Base-by-base conservation (phyloP, 768 basidiomycete species). In the Russula dissimulans region DNA sequence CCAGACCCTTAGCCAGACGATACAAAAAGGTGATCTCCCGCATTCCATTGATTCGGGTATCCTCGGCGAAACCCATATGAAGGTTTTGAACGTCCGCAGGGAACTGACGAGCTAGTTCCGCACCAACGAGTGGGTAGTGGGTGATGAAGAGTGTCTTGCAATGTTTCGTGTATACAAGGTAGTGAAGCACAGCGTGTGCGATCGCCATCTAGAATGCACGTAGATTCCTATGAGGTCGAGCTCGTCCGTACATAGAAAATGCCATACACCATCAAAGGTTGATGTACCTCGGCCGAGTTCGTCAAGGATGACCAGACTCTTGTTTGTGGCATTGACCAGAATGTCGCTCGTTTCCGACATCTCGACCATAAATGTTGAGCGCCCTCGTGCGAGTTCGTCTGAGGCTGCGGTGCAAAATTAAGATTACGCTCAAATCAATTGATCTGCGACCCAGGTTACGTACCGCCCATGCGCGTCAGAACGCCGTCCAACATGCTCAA, bases 321-420 rank as follows among this genome's bases (percentile, higher is more conserved):
- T 79, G 4, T 78, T 71, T 0, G 91, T 89, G 0, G 91, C 88
- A 4, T 83, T 77, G 39, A 84, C 79, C 14, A 98, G 73, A 58
- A 97, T 94, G 67, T 97, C 91, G 66, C 85, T 87, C 0, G 95
- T 97, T 70, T 97, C 94, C 5, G 87, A 79, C 79, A 98, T 86
- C 72, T 99, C 95, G 3, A 97, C 91, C 95, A 97, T 97, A 71
- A 97, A 97, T 0, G 90, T 98, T 0, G 93, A 95, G 8, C 91
- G 83, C 0, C 93, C 93, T 42, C 87, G 80, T 6, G 84, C 81
- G 29, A 97, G 72, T 64, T 97, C 92, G 69, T 98, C 95, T 10
- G 84, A 87, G 0, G 95, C 95, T 87, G 59, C 12, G 22, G 31
- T 45, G 36, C 4, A 41, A 8, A 56, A 45, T 8, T 9, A 41